These are phyloP conservation scores for Globisporangium alternatum DNA, from an alignment of 352 stramenopile genomes.

Conservation along the genomic window DNA sequence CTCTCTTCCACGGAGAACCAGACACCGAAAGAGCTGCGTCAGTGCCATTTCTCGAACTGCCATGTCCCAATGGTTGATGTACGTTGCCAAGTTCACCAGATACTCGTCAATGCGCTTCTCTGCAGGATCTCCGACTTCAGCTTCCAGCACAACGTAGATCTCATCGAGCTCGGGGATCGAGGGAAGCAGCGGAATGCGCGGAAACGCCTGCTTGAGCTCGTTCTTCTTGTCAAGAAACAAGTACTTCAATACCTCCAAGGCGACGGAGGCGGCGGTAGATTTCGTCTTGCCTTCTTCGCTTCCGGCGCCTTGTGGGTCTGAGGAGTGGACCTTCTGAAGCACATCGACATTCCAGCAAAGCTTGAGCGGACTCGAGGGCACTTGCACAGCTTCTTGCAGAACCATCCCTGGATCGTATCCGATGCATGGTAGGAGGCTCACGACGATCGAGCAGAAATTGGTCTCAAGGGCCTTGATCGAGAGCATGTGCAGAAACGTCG, in stretches of 20 bases:
- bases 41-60: constrained; percentile 78
- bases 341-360: constrained; percentile 41
- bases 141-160: constrained; percentile 49
- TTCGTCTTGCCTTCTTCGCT: neutral
- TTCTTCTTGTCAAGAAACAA: constrained; percentile 68
- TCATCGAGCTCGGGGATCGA: constrained; percentile 64
- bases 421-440: constrained; percentile 82
- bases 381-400: constrained; percentile 30
- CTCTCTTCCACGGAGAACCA: constrained; percentile 62
- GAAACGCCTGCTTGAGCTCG: constrained; percentile 62
- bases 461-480: constrained; percentile 73
- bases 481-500: constrained; percentile 77
- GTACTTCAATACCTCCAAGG: constrained; percentile 51
- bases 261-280: constrained; percentile 11
- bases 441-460: constrained; percentile 86
- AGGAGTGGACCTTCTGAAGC: constrained; percentile 17
- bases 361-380: constrained; percentile 15
- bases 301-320: neutral
- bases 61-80: constrained; percentile 78
- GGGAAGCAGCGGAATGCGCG: constrained; percentile 65
- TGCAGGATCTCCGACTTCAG: constrained; percentile 51
- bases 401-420: constrained; percentile 39
- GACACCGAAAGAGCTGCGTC: constrained; percentile 56
- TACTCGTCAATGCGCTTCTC: constrained; percentile 44
- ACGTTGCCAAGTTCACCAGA: constrained; percentile 49